Evolutionary conservation across 345 rosid genomes (phyloP).

Genomic region (Lumnitzera racemosa): DNA sequence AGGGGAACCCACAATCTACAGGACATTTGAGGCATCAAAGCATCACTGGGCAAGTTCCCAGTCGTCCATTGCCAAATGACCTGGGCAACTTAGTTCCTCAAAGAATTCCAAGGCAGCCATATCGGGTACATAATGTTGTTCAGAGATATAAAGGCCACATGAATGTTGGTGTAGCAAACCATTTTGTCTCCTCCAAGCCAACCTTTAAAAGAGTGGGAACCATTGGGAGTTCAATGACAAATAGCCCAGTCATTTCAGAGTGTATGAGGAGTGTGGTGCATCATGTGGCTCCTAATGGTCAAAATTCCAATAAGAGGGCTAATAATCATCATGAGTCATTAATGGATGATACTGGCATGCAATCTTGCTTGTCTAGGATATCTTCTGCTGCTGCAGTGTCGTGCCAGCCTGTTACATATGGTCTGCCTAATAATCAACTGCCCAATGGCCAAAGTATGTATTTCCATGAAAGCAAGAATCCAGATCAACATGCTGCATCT

Average conservation of each 20-base stretch:
- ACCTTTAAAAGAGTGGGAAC: conserved; percentile 19
- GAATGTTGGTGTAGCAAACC: conserved; percentile 16
- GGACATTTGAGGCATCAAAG: conserved; percentile 15
- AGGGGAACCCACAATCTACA: conserved; percentile 8
- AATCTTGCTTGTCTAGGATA: background rate
- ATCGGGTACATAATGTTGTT: conserved; percentile 20
- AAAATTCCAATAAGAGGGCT: background rate
- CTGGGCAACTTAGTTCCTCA: conserved; percentile 15
- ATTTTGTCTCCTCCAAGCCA: conserved; percentile 20
- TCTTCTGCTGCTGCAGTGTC: background rate
- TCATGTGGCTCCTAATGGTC: conserved; percentile 10
- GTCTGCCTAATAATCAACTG: conserved; percentile 1
- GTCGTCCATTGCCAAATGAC: conserved; percentile 20
- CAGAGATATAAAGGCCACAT: conserved; percentile 26
- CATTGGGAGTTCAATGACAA: conserved; percentile 7
- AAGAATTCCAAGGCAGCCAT: conserved; percentile 14
- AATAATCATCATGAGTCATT: background rate
- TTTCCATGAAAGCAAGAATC: background rate
- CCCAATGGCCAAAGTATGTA: conserved; percentile 2
- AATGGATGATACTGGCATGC: background rate
- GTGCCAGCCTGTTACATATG: background rate
- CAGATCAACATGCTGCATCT: background rate
- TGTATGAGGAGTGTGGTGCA: background rate
- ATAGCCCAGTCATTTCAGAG: background rate
- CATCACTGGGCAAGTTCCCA: conserved; percentile 9